Conservation (phyloP, 495 filamentous ascomycete species). For the Friedmanniomyces simplex region DNA sequence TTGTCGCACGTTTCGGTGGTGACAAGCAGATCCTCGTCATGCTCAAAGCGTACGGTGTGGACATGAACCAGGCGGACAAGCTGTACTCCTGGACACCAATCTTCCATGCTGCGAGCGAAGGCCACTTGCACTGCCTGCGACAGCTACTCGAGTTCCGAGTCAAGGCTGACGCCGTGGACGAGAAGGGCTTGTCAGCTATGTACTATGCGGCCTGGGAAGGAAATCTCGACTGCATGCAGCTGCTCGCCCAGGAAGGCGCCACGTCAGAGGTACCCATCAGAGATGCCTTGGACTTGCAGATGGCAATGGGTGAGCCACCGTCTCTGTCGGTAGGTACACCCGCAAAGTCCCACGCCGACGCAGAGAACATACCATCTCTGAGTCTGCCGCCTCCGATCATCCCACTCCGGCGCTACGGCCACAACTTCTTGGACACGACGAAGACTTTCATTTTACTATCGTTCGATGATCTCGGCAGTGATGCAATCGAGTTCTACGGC, state of each 20-base stretch:
- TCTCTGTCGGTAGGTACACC: slow-evolving; percentile 25
- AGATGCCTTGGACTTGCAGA: slow-evolving; percentile 36
- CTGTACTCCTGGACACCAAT: slow-evolving; percentile 95
- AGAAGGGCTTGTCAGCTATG: slow-evolving; percentile 88
- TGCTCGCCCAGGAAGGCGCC: slow-evolving; percentile 39
- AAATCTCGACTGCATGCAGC: slow-evolving; percentile 83
- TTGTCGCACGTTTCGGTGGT: slow-evolving; percentile 83
- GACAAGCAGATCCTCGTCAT: slow-evolving; percentile 66
- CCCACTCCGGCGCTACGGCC: slow-evolving; percentile 83
- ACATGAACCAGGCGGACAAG: slow-evolving; percentile 86
- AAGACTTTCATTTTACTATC: slow-evolving; percentile 88
- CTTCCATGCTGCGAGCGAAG: slow-evolving; percentile 94
- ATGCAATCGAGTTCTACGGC: slow-evolving; percentile 83
- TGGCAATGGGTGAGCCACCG: slow-evolving; percentile 15
- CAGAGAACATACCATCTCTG: slow-evolving; percentile 83
- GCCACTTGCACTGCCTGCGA: slow-evolving; percentile 76
- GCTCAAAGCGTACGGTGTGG: slow-evolving; percentile 76
- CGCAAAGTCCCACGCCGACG: slow-evolving; percentile 57
- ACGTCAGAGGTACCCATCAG: slow-evolving; percentile 19
- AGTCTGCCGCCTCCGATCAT: slow-evolving; percentile 93
- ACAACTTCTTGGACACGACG: slow-evolving; percentile 87
- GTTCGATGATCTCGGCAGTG: slow-evolving; percentile 60
- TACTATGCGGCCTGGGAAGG: slow-evolving; percentile 99
- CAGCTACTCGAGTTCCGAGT: slow-evolving; percentile 67
- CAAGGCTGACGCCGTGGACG: slow-evolving; percentile 65